Conservation (phyloP, 208 protist genomes). For the Leishmania major region DNA sequence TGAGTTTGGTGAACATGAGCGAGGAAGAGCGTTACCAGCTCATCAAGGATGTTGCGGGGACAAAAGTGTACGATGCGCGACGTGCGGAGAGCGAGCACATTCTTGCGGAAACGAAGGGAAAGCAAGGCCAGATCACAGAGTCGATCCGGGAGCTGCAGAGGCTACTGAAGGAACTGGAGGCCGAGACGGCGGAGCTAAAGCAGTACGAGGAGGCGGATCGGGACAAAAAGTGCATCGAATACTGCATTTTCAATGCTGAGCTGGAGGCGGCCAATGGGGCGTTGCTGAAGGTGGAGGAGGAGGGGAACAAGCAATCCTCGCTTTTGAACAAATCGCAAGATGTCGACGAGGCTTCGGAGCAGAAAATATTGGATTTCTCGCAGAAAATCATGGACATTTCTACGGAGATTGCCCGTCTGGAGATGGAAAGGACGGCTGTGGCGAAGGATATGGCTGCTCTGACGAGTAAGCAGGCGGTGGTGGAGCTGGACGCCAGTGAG, state of each 20-base stretch:
- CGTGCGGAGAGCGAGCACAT: slow-evolving; percentile 94
- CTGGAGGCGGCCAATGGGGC: slow-evolving; percentile 58
- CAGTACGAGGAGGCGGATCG: slow-evolving; percentile 93
- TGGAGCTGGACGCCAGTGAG: slow-evolving; percentile 65
- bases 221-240: slow-evolving; percentile 92
- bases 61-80: slow-evolving; percentile 97
- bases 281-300: slow-evolving; percentile 56
- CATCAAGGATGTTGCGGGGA: slow-evolving; percentile 99
- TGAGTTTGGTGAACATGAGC: slow-evolving; percentile 95
- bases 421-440: slow-evolving; percentile 51
- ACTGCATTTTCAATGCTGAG: slow-evolving; percentile 87
- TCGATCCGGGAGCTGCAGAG: slow-evolving; percentile 93
- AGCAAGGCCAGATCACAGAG: slow-evolving; percentile 89
- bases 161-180: slow-evolving; percentile 94
- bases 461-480: slow-evolving; percentile 64
- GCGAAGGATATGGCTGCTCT: slow-evolving; percentile 62
- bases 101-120: slow-evolving; percentile 91
- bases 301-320: slow-evolving; percentile 46
- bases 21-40: slow-evolving; percentile 96
- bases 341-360: slow-evolving; percentile 44
- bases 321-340: slow-evolving; percentile 52
- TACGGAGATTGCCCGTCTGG: slow-evolving; percentile 49
- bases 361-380: slow-evolving; percentile 41
- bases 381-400: slow-evolving; percentile 45
- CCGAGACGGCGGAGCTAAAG: slow-evolving; percentile 95